Evolutionary conservation across 805 yeast genomes (phyloP), one percentile per base, ranked within the genome.

Genomic region (Candida lessepsii): DNA sequence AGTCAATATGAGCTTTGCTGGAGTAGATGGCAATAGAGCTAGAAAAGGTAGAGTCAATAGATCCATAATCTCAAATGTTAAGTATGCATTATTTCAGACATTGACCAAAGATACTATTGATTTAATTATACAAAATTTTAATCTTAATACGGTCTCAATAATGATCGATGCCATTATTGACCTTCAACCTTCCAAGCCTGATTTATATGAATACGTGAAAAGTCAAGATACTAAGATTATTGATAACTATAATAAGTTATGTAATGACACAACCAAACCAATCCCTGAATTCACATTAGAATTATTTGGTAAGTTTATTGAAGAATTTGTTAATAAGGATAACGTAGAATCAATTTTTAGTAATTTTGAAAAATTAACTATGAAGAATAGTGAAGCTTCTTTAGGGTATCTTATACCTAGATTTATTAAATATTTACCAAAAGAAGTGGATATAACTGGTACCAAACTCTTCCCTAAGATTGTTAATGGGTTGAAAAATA

Each of bases 401-500:
- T 75, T 87, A 41, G 72, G 71, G n/a, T 48, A 53, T 14, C 56
- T 82, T n/a, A 56, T 84, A 2, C 75, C 80, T 3, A 67, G 71
- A 9, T 53, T 88, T 7, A 66, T 83, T 32, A 39, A 44, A 15
- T 18, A 34, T 47, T 14, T 39, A 52, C 9, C 29, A 38, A 3
- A 28, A 41, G 5, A 34, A 3, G 6, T 25, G 13, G 13, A 18
- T 19, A 76, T 44, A 10, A 25, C 36, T 61, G 35, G 26, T 6
- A 61, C 79, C 1, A 61, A 59, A 41, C 48, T 61, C 13, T 47
- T 61, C n/a, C 23, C 48, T 7, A 49, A 57, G 24, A 41, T 57
- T 13, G 53, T 67, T 13, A 54, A 58, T 27, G 56, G 59, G 7
- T 65, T 86, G 44, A 83, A 86, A 48, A 80, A 93, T 9, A 65